Evolutionary conservation across 1,284 basidiomycete species (phyloP).

Genomic region (Cryptococcus jaspeensis): DNA sequence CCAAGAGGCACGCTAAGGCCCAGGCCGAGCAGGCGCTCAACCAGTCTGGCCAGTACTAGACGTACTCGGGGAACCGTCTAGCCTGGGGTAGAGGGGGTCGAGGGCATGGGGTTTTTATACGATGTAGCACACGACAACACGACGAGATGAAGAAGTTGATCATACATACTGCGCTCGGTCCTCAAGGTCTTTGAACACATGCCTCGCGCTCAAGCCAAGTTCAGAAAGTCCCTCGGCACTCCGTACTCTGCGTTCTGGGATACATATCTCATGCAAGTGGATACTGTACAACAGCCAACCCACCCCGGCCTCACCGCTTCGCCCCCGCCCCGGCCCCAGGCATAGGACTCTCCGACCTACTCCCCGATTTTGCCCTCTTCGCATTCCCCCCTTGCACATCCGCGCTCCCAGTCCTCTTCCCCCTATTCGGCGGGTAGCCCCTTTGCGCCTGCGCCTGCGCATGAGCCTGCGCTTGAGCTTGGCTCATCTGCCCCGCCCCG

Average conservation of each 20-base stretch:
- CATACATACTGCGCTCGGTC: no score
- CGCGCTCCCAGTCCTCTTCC: slow-evolving; percentile 7
- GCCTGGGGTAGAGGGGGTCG: background rate
- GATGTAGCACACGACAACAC: background rate
- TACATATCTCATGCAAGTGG: background rate
- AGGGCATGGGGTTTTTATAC: no score
- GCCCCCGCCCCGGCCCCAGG: slow-evolving; percentile 1
- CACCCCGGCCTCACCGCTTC: background rate
- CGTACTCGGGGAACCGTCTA: background rate
- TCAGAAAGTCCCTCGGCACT: background rate
- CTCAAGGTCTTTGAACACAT: no score
- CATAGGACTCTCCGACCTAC: slow-evolving; percentile 19
- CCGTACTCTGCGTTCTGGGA: background rate
- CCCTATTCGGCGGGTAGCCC: background rate
- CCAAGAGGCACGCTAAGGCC: slow-evolving; percentile 38
- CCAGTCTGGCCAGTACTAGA: slow-evolving; percentile 41
- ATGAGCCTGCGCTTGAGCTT: no score
- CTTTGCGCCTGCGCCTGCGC: no score
- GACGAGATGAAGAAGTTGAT: background rate
- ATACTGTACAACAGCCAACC: no score
- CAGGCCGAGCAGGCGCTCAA: slow-evolving; percentile 38
- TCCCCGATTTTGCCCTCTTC: slow-evolving; percentile 6
- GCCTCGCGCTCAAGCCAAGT: background rate
- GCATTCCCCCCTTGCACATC: slow-evolving; percentile 4
- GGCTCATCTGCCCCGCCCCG: no score